A percentile compares a stretch with the other conserved stretches of the same genome.
Evolutionary conservation across 1,284 basidiomycete genomes (phyloP).

Genomic region (Coniophora puteana): DNA sequence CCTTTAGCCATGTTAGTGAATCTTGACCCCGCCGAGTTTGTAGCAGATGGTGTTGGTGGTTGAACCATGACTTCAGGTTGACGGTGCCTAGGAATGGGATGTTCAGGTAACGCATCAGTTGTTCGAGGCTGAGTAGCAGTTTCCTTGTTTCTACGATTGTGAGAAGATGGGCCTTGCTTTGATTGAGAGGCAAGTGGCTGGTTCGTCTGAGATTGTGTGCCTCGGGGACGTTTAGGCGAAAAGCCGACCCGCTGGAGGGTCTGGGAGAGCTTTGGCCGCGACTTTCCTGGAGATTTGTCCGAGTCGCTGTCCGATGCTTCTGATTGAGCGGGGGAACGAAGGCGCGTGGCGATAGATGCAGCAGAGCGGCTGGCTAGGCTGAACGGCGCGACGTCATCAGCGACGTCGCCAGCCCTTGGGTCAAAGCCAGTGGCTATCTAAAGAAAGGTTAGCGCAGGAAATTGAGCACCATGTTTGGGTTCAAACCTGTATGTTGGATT

Average conservation of each 20-base stretch:
- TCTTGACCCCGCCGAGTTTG: constrained; percentile 39
- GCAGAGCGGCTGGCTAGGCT: constrained; percentile 1
- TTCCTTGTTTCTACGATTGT: constrained; percentile 11
- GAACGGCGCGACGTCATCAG: constrained; percentile 4
- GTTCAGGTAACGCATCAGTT: no score
- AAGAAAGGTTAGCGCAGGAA: constrained; percentile 12
- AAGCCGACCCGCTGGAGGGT: constrained; percentile 61
- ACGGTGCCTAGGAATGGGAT: constrained; percentile 23
- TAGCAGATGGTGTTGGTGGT: constrained; percentile 52
- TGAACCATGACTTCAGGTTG: constrained; percentile 48
- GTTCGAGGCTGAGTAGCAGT: constrained; percentile 22
- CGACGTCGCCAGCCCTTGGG: no score
- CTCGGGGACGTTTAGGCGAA: constrained; percentile 67
- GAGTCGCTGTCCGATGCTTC: constrained; percentile 13
- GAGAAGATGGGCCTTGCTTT: no score
- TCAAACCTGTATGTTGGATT: constrained; percentile 33
- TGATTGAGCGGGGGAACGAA: constrained; percentile 16
- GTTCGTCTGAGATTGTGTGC: constrained; percentile 30
- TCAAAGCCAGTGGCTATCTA: constrained; percentile 10
- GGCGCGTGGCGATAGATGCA: constrained; percentile 17
- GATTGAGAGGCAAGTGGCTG: constrained; percentile 14
- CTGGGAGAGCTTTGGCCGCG: constrained; percentile 62
- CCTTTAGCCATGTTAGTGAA: constrained; percentile 58
- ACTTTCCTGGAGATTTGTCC: constrained; percentile 24
- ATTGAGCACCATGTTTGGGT: background rate